These are phyloP conservation scores for Lindgomyces ingoldianus DNA, from an alignment of 495 filamentous ascomycete genomes.

Conservation along the genomic window DNA sequence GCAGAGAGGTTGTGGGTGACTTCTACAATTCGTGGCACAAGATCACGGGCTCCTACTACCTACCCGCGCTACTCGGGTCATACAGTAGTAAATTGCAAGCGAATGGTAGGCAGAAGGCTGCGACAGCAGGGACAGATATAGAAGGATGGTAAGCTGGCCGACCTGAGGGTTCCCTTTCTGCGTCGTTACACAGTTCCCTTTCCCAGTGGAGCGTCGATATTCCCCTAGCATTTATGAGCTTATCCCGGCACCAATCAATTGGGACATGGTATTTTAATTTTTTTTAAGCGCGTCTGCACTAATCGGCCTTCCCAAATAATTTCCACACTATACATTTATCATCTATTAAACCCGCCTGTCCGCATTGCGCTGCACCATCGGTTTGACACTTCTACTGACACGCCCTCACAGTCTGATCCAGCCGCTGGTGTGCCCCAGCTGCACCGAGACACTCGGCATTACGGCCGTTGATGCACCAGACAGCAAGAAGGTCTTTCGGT, in stretches of 20 bases:
- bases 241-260: constrained; percentile 37
- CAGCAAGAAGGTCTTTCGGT: constrained; percentile 28
- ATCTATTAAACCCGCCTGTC: constrained; percentile 37
- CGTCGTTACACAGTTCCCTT: constrained; percentile 17
- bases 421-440: constrained; percentile 34
- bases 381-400: constrained; percentile 23
- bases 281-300: constrained; percentile 34
- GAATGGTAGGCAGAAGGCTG: constrained; percentile 10
- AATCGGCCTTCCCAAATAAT: constrained; percentile 33
- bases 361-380: constrained; percentile 24
- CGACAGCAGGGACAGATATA: constrained; percentile 27
- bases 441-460: constrained; percentile 22
- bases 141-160: constrained; percentile 31
- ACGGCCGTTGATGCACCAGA: constrained; percentile 27
- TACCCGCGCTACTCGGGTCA: constrained; percentile 38
- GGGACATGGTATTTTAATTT: constrained; percentile 37
- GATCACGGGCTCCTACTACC: constrained; percentile 40
- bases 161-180: constrained; percentile 5
- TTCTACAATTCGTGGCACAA: constrained; percentile 39
- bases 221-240: constrained; percentile 27
- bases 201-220: constrained; percentile 22
- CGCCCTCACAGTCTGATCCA: constrained; percentile 29
- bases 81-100: constrained; percentile 23
- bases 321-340: constrained; percentile 39
- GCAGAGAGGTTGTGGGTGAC: constrained; percentile 31